Conservation (phyloP, 2,329 filamentous ascomycete genomes). For the Esteya vermicola region DNA sequence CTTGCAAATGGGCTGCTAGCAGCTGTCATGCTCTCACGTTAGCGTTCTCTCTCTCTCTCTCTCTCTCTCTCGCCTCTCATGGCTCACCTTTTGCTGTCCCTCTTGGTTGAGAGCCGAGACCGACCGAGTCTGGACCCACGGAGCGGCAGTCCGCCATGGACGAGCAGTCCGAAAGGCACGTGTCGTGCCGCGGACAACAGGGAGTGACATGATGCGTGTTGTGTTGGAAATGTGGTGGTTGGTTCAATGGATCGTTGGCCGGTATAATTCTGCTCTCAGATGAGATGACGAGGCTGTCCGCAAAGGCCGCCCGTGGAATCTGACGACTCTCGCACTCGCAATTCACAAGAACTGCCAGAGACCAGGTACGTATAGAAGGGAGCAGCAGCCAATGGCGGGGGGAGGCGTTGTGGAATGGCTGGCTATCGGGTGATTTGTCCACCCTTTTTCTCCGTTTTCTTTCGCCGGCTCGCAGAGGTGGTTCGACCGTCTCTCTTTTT, state of each 20-base stretch:
- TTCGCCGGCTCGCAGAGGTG: background rate
- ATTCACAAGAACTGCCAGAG: no score
- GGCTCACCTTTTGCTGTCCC: constrained; percentile 42
- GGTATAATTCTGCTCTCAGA: no score
- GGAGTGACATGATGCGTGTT: constrained; percentile 27
- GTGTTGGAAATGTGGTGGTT: background rate
- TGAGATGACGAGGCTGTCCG: no score
- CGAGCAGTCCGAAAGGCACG: constrained; percentile 26
- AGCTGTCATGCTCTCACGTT: constrained; percentile 39
- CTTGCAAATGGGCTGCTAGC: constrained; percentile 62
- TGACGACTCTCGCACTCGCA: no score
- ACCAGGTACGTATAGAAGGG: no score
- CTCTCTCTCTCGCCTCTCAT: background rate
- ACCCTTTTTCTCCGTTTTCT: no score
- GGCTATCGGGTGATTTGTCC: no score
- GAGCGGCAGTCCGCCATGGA: constrained; percentile 18
- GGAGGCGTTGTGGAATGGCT: background rate
- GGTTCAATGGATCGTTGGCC: background rate
- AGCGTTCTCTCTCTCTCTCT: background rate
- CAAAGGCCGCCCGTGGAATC: no score
- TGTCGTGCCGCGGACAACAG: constrained; percentile 32
- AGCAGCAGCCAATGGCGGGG: no score
- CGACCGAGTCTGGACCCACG: constrained; percentile 18
- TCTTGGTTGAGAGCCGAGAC: constrained; percentile 36
- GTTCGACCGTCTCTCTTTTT: background rate